Base-by-base conservation (phyloP, 2,329 filamentous ascomycete genomes). In the Fusarium marasasianum region DNA sequence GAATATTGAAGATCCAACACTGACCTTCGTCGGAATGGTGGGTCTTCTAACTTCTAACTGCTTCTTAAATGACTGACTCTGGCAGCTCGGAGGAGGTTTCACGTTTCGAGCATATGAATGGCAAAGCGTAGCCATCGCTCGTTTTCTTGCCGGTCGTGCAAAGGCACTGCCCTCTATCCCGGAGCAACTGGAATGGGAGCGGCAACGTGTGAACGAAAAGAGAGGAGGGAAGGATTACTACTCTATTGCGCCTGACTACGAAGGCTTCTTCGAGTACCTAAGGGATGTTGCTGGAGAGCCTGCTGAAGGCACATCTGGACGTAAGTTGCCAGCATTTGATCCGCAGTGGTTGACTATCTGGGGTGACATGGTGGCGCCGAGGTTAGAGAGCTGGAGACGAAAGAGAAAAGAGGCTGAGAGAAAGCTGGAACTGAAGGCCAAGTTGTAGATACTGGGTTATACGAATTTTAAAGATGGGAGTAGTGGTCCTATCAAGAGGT, bases 71-170 rank as follows among this genome's bases (percentile, higher is more conserved):
- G 8, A 31, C 38, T 38, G 10, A 41, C 2, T 5, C 11, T 12
- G 9, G 7, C 10, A 35, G 75, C 71, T 69, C n/a, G 66, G 48
- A 24, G 73, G 73, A 11, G 71, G 74, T 6, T 77, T 77, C 38
- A 77, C 75, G 1, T 77, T 77, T 26, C 71, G 73, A 5, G 74
- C 72, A 14, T 77, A 76, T 4, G 75, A 77, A 35, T 77, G 70
- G 67, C 74, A 77, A 24, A 73, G 69, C 1, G 75, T 72, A 14
- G 75, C 75, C 1, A 44, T 77, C 2, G 66, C 72, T 4, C 62
- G 75, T 9, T 64, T 69, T 37, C 44, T 76, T 0, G 68, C 72
- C 2, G 63, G 70, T 3, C 66, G 66, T 12, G 43, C 66, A 3
- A 69, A 63, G 8, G 60, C 72, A 2, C 53, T 76, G 0, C 75